Evolutionary conservation across 1,284 basidiomycete genomes (phyloP), one percentile per base, ranked within the genome.

Genomic region (Austroboletus niveus): DNA sequence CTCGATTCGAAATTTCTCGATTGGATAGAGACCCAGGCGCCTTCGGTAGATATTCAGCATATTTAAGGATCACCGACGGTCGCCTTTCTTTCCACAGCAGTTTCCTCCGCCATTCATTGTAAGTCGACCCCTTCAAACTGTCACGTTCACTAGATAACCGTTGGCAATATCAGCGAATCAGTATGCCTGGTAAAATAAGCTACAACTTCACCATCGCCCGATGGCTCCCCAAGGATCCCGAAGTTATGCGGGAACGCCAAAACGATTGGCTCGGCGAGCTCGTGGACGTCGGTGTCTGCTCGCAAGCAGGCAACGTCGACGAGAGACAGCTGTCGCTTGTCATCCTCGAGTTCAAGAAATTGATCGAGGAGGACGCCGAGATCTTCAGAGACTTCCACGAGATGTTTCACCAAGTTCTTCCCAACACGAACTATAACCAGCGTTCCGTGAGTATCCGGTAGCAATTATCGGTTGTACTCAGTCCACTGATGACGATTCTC

Each of bases 351-450:
- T 75, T 78, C 60, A 64, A 72, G 55, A 58, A 69, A n/a, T 30
- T 72, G 43, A 73, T 79, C 30, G 72, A 79, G 51, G 62, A 62
- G 20, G 69, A 76, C 48, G 54, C 69, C 0, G 57, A 68, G 15
- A 58, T 79, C 14, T 70, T 61, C 46, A 73, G 70, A 65, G 67
- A 71, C 14, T 77, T 78, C 52, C 55, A 64, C 8, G 57, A 66
- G 34, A 62, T 73, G 47, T 66, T 67, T 27, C 42, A 57, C 2
- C 56, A 63, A 20, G 54, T 57, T 24, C 48, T 29, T 22, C 46
- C 47, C 6, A 49, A 40, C 30, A 43, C 45, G 17, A 27, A 40
- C n/a, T 10, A 20, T 11, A 15, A 48, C 0, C 45, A 51, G 17
- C 27, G 15, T 11, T 45, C 43, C 20, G 63, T 60, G 42, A 55